Evolutionary conservation across 768 basidiomycete genomes (phyloP).

Genomic region (Mycena galericulata): DNA sequence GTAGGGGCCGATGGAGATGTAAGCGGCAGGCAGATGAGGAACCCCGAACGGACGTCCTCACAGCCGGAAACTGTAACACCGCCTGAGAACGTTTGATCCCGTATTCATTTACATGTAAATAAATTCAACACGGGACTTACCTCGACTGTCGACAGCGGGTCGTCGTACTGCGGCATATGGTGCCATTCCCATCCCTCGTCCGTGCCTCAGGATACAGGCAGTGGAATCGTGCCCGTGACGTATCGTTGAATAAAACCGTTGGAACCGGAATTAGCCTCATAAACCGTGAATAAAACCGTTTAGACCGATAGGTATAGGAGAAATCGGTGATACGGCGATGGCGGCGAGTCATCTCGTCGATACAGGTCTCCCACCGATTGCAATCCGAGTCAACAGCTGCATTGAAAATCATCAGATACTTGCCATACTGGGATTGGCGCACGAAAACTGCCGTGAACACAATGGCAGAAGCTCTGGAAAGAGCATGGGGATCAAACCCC

Average conservation of each 20-base stretch:
- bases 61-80: slow-evolving; percentile 25
- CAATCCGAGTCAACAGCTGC: slow-evolving; percentile 9
- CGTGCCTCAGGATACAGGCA: neutral
- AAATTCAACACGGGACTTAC: neutral
- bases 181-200: slow-evolving; percentile 10
- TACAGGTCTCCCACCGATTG: slow-evolving; percentile 24
- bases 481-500: neutral
- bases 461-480: neutral
- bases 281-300: slow-evolving; percentile 7
- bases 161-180: neutral
- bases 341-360: slow-evolving; percentile 4
- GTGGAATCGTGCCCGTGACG: neutral
- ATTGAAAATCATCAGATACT: neutral
- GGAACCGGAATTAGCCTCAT: neutral
- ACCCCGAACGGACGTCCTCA: slow-evolving; percentile 20
- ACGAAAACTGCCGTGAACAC: neutral
- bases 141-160: neutral
- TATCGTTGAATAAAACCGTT: neutral
- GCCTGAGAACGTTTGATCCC: slow-evolving; percentile 24
- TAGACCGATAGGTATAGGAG: neutral
- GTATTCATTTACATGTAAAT: slow-evolving; percentile 20
- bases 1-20: slow-evolving; percentile 9
- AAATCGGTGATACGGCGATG: neutral
- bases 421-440: neutral
- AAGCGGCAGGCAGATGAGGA: neutral